phyloP scores from a whole-genome alignment of 768 basidiomycete genomes.

The Pleurotus ostreatus region DNA sequence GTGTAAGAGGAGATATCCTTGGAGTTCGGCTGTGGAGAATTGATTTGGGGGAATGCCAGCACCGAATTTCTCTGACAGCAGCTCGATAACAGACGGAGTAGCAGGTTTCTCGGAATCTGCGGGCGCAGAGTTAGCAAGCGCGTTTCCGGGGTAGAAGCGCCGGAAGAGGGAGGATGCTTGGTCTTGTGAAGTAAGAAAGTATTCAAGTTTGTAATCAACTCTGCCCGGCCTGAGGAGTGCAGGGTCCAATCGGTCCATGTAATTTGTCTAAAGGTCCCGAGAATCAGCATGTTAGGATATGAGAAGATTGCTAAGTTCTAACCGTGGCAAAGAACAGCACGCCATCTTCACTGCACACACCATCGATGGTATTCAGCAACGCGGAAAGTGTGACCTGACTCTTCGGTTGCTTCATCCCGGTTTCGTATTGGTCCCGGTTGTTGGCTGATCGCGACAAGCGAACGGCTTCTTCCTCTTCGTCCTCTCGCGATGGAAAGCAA shows the following conservation, averaged over 20 bases:
- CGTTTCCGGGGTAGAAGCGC: constrained; percentile 34
- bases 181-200: constrained; percentile 40
- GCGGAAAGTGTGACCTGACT: constrained; percentile 49
- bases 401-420: constrained; percentile 58
- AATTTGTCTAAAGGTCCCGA: constrained; percentile 38
- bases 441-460: constrained; percentile 18
- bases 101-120: background rate
- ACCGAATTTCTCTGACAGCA: constrained; percentile 40
- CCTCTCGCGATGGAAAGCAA: constrained; percentile 47
- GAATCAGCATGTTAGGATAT: background rate
- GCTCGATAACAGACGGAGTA: constrained; percentile 9
- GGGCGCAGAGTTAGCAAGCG: constrained; percentile 7
- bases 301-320: constrained; percentile 9
- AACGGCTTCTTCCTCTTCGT: constrained; percentile 26
- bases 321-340: constrained; percentile 60
- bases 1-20: constrained; percentile 49
- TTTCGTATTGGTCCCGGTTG: constrained; percentile 67
- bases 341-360: constrained; percentile 58
- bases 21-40: constrained; percentile 59
- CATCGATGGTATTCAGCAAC: constrained; percentile 55
- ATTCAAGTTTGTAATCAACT: constrained; percentile 51
- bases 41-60: constrained; percentile 37
- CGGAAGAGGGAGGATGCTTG: constrained; percentile 47
- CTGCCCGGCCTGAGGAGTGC: constrained; percentile 57
- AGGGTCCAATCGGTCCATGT: constrained; percentile 48